These are phyloP conservation scores for Evernia prunastri DNA, from an alignment of 495 filamentous ascomycete species.

Conservation along the genomic window DNA sequence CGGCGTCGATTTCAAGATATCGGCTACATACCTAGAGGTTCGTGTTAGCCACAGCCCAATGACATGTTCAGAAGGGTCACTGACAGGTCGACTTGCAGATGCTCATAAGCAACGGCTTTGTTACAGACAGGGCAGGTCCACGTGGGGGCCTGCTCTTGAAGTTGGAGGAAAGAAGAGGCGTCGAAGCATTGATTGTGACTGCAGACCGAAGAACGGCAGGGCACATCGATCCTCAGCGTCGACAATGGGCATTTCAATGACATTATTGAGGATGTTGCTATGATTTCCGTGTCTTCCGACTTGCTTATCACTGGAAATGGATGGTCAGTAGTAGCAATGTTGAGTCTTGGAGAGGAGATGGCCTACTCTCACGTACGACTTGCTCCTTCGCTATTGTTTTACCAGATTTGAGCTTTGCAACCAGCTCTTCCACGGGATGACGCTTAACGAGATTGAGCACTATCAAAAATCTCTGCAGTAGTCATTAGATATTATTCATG, in stretches of 20 bases:
- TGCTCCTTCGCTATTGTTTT: constrained; percentile 72
- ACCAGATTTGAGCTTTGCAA: constrained; percentile 54
- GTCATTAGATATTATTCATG: constrained; percentile 9
- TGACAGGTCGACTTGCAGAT: constrained; percentile 79
- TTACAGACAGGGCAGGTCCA: constrained; percentile 93
- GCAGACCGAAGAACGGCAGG: constrained; percentile 72
- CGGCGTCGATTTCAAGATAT: constrained; percentile 69
- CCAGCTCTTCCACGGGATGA: constrained; percentile 65
- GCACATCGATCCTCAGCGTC: constrained; percentile 70
- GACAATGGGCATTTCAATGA: constrained; percentile 90
- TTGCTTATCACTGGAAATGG: constrained; percentile 60
- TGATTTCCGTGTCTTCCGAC: constrained; percentile 80
- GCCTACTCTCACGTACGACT: constrained; percentile 78
- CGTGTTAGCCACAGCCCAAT: constrained; percentile 5
- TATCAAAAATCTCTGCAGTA: constrained; percentile 65
- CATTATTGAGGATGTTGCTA: constrained; percentile 77
- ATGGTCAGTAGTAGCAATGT: constrained; percentile 19
- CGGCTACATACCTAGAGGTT: constrained; percentile 71
- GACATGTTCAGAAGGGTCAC: constrained; percentile 28
- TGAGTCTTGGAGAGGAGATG: constrained; percentile 1
- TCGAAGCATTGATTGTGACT: constrained; percentile 94
- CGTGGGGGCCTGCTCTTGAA: constrained; percentile 92
- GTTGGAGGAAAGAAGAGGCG: constrained; percentile 81
- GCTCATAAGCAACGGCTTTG: constrained; percentile 73
- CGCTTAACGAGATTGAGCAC: constrained; percentile 66